phyloP scores from a whole-genome alignment of 495 filamentous ascomycete genomes.

The Penicillium cosmopolitanum region DNA sequence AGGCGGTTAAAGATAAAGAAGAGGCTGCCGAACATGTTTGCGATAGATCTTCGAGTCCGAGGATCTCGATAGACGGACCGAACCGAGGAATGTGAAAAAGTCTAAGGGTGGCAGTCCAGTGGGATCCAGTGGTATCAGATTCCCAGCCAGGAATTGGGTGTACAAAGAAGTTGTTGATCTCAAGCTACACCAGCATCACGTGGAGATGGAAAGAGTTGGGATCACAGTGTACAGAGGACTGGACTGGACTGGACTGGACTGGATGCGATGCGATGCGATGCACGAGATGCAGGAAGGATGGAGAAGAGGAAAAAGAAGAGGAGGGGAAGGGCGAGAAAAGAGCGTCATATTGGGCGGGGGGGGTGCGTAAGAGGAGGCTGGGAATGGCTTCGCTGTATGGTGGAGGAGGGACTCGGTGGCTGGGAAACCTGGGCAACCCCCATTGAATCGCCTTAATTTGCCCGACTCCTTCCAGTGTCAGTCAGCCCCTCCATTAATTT shows the following conservation, averaged over 20 bases:
- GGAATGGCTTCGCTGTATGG: constrained; percentile 11
- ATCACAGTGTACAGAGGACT: constrained; percentile 17
- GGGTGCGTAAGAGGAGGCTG: constrained; percentile 25
- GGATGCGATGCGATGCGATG: background rate
- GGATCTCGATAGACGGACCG: constrained; percentile 2
- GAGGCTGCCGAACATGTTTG: constrained; percentile 73
- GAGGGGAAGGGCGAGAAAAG: background rate
- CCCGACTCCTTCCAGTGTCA: background rate
- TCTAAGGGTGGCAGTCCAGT: no score
- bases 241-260: background rate
- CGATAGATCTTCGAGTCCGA: constrained; percentile 6
- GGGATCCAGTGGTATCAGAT: no score
- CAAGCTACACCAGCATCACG: constrained; percentile 16
- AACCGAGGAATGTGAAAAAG: constrained; percentile 23
- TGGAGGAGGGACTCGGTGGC: constrained; percentile 15
- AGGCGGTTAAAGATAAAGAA: constrained; percentile 86
- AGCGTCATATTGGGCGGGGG: constrained; percentile 24
- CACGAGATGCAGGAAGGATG: background rate
- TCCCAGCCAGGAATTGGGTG: background rate
- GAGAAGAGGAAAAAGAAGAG: constrained; percentile 5
- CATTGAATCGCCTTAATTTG: background rate
- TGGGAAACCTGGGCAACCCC: constrained; percentile 20
- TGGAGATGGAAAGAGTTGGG: constrained; percentile 14
- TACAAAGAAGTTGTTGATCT: background rate
- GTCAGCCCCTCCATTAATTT: constrained; percentile 11